phyloP scores from a whole-genome alignment of 805 yeast species.

The Ogataea pini region DNA sequence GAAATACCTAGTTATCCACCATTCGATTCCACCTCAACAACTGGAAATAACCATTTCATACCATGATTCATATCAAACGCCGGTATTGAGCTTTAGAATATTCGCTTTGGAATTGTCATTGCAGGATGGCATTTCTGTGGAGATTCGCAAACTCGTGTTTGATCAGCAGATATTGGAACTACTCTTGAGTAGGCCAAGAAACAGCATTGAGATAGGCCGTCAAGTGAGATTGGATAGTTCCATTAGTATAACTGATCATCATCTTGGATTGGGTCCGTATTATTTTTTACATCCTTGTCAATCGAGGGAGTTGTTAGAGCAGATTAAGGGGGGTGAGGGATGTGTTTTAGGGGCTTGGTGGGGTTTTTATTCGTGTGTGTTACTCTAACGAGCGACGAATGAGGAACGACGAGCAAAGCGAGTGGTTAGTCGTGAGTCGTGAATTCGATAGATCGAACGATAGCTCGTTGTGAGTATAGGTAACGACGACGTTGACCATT shows the following conservation, averaged over 20 bases:
- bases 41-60: constrained; percentile 15
- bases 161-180: constrained; percentile 6
- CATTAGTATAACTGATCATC: constrained; percentile 15
- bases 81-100: constrained; percentile 22
- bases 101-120: background rate
- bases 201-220: background rate
- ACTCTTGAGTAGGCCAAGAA: constrained; percentile 5
- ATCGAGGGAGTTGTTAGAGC: constrained; percentile 32
- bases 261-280: constrained; percentile 15
- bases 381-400: constrained; percentile 7
- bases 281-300: constrained; percentile 45
- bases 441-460: too few relatives aligned
- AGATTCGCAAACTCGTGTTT: constrained; percentile 16
- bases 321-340: constrained; percentile 8
- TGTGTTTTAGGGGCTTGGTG: constrained; percentile 31
- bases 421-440: background rate
- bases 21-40: background rate
- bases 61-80: constrained; percentile 14
- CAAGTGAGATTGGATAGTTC: background rate
- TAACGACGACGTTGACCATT: too few relatives aligned
- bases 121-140: constrained; percentile 5
- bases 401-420: background rate
- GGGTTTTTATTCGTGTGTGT: constrained; percentile 25
- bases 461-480: too few relatives aligned
- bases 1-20: background rate